A percentile compares a stretch with the other conserved stretches of the same genome.
These are phyloP conservation scores for Echinochloa phyllopogon DNA, from an alignment of 176 grass and related monocot genomes.

Conservation along the genomic window DNA sequence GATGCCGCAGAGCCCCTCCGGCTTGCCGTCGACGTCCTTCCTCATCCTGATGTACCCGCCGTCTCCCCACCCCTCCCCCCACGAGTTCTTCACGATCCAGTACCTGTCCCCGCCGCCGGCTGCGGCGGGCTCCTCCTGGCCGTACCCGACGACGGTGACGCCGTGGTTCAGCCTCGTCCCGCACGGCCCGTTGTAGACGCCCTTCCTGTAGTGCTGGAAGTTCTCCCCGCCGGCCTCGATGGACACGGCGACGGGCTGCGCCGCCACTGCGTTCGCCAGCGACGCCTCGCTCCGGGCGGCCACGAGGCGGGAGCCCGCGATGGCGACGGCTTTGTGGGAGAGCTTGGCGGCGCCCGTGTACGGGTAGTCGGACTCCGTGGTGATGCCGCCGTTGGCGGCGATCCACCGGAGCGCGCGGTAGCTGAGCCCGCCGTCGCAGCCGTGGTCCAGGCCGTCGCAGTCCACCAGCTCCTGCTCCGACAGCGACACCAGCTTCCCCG, in stretches of 20 bases:
- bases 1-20: constrained; percentile 76
- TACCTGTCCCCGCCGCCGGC: constrained; percentile 34
- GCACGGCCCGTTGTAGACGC: constrained; percentile 65
- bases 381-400: constrained; percentile 61
- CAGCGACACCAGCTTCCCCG: constrained; percentile 56
- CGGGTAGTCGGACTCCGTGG: constrained; percentile 52
- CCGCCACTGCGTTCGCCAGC: constrained; percentile 50
- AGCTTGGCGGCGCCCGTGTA: constrained; percentile 55
- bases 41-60: constrained; percentile 67
- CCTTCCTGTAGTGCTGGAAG: constrained; percentile 63
- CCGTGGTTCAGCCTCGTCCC: constrained; percentile 65
- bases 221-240: constrained; percentile 65
- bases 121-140: background rate
- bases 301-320: constrained; percentile 50
- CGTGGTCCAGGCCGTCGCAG: constrained; percentile 55
- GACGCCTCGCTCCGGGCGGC: constrained; percentile 42
- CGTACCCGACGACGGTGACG: constrained; percentile 62
- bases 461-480: constrained; percentile 84
- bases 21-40: constrained; percentile 48
- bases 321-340: constrained; percentile 41
- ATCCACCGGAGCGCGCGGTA: constrained; percentile 63
- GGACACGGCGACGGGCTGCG: constrained; percentile 62
- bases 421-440: constrained; percentile 62
- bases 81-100: constrained; percentile 83
- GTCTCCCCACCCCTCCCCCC: constrained; percentile 71